Conservation (phyloP, 1,284 basidiomycete species). For the Sutorius eximius region DNA sequence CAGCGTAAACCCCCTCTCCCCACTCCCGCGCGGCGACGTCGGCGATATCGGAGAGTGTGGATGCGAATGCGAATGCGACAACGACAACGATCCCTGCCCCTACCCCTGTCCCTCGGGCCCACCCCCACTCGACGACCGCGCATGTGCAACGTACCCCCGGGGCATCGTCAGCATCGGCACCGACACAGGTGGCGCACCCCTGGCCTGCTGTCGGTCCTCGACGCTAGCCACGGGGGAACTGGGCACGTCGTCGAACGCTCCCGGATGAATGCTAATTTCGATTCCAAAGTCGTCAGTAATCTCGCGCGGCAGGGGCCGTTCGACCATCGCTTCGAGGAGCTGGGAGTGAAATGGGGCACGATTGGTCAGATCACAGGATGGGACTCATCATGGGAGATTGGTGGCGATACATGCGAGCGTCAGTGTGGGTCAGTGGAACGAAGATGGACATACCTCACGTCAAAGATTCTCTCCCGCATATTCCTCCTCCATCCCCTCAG, state of each 20-base stretch:
- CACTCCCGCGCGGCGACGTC: conserved; percentile 13
- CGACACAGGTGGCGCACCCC: conserved; percentile 26
- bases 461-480: conserved; percentile 82
- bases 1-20: conserved; percentile 5
- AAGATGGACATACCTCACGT: conserved; percentile 62
- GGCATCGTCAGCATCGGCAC: conserved; percentile 30
- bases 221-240: conserved; percentile 7
- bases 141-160: conserved; percentile 53
- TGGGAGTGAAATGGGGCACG: conserved; percentile 52
- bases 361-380: conserved; percentile 16
- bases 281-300: conserved; percentile 56
- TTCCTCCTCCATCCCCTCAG: conserved; percentile 83
- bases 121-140: conserved; percentile 25
- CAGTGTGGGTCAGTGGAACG: not conserved
- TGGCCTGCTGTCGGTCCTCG: conserved; percentile 12
- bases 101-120: no score
- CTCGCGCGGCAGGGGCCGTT: conserved; percentile 50
- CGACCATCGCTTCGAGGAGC: conserved; percentile 55
- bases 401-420: not conserved
- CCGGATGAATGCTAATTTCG: conserved; percentile 32
- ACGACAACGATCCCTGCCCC: no score
- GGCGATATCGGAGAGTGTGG: conserved; percentile 8
- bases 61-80: not conserved
- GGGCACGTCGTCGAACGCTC: conserved; percentile 13
- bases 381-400: conserved; percentile 36